Percentiles rank a stretch among this genome's conserved stretches.
Conservation (phyloP, 1,284 basidiomycete species). For the Trichosporon sp. region DNA sequence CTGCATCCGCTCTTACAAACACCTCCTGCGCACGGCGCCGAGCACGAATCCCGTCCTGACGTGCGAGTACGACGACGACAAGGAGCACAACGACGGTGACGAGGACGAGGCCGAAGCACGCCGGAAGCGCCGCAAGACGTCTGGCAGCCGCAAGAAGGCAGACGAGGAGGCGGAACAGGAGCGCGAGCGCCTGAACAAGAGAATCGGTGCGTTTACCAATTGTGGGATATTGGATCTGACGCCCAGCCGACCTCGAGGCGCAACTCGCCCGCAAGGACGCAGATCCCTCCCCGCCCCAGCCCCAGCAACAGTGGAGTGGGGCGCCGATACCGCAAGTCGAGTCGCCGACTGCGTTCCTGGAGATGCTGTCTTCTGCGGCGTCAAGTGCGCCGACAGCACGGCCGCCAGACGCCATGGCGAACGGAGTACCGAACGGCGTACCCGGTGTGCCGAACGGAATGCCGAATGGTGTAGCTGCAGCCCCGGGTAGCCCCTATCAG, state of each 20-base stretch:
- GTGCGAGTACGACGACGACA: slow-evolving; percentile 53
- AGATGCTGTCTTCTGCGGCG: slow-evolving; percentile 49
- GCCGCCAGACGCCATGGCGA: background rate
- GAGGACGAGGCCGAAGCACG: slow-evolving; percentile 33
- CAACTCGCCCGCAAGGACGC: slow-evolving; percentile 25
- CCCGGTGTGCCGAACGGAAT: slow-evolving; percentile 9
- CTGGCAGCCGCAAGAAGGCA: slow-evolving; percentile 35
- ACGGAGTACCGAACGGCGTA: background rate
- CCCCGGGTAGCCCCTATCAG: background rate
- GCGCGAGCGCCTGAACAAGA: slow-evolving; percentile 41
- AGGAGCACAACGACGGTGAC: slow-evolving; percentile 22
- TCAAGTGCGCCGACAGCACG: slow-evolving; percentile 21
- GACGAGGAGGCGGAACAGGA: slow-evolving; percentile 43
- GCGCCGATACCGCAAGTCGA: slow-evolving; percentile 5
- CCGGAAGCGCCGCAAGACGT: slow-evolving; percentile 48
- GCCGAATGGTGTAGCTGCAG: background rate
- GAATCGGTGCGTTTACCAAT: slow-evolving; percentile 42
- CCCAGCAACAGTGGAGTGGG: background rate
- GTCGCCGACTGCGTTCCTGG: slow-evolving; percentile 51
- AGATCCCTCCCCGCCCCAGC: slow-evolving; percentile 18
- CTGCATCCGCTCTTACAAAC: slow-evolving; percentile 52
- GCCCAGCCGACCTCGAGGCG: slow-evolving; percentile 34
- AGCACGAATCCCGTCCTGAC: slow-evolving; percentile 44
- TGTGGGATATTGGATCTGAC: slow-evolving; percentile 6
- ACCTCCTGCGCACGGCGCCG: slow-evolving; percentile 47